Conservation (phyloP, 2,329 filamentous ascomycete species). For the Penicillium nordicum region DNA sequence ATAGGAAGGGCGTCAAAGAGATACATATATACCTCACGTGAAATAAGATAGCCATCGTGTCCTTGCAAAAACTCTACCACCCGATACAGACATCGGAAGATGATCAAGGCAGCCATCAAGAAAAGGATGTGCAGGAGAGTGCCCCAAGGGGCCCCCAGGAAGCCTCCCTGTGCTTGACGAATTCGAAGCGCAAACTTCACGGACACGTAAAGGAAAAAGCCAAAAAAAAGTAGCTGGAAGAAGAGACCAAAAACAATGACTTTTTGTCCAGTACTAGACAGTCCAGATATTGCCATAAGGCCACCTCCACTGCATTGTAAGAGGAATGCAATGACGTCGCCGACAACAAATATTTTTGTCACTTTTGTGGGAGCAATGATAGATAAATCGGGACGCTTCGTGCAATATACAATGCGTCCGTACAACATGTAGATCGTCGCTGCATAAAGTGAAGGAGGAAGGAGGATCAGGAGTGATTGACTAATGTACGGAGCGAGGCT, state of each 20-base stretch:
- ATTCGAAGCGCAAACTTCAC: not conserved
- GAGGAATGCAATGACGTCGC: not conserved
- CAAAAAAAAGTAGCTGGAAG: not conserved
- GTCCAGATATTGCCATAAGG: not conserved
- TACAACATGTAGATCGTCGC: not conserved
- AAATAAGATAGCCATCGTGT: conserved; percentile 1
- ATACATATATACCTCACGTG: conserved; percentile 13
- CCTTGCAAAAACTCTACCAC: conserved; percentile 10
- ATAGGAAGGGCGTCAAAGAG: conserved; percentile 17
- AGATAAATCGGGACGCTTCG: not conserved
- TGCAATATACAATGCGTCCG: not conserved
- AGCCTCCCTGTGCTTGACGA: not conserved
- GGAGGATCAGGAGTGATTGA: not conserved
- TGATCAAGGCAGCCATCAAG: conserved; percentile 7
- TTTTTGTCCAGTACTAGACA: not conserved
- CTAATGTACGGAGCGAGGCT: not conserved
- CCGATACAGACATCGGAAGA: conserved; percentile 13
- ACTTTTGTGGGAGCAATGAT: not conserved
- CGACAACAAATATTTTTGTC: not conserved
- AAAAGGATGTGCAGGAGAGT: not conserved
- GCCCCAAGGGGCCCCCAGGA: not conserved
- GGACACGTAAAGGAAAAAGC: not conserved
- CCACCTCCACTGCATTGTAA: not conserved
- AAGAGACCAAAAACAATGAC: not conserved
- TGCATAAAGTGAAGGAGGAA: not conserved